Base-by-base conservation (phyloP, 2,329 filamentous ascomycete genomes). In the Penicillium frequentans region DNA sequence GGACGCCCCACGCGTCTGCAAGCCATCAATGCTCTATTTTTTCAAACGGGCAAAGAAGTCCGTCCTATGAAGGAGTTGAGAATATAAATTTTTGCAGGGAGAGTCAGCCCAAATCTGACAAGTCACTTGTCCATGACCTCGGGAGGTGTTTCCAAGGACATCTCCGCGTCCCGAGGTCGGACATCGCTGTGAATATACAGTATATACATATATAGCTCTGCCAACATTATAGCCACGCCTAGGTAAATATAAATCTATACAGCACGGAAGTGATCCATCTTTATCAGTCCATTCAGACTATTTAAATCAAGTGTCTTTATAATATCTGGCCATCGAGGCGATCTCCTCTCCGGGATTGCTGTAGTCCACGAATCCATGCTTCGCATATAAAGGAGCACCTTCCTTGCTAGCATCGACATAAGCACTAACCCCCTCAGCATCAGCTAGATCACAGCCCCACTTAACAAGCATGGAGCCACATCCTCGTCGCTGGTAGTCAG, bases 401-500 rank as follows among this genome's bases (percentile, higher is more conserved):
- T 62, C 67, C 29, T 63, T 59, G 2, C 70, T 73, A 7, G 76
- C 69, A 61, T 77, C 71, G 2, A 79, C 67, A 45, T 71, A 78
- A 1, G 67, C 69, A 5, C 70, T 63, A 10, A 78, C 49, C 7
- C 69, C 68, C 24, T 69, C 64, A 26, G 61, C 64, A 52, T 70
- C 69, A 3, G 73, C 71, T 26, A 76, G 63, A 44, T 76, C 72
- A 6, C 75, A 59, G 1, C 71, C 72, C 69, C 70, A 74, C 56
- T 68, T 63, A 11, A 76, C 62, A 37, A 79, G 64, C 64, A 76
- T 66, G 3, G 64, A 64, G 8, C 71, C 76, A 6, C 75, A 75
- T 2, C 75, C 76, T 24, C 73, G 72, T 1, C 72, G 60, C 52
- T 77, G 73, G 44, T 78, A 72, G 23, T 74, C 68, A 0, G 77